Evolutionary conservation across 192 early-diverging fungal species (phyloP).

Genomic region (Linnemannia zychae): DNA sequence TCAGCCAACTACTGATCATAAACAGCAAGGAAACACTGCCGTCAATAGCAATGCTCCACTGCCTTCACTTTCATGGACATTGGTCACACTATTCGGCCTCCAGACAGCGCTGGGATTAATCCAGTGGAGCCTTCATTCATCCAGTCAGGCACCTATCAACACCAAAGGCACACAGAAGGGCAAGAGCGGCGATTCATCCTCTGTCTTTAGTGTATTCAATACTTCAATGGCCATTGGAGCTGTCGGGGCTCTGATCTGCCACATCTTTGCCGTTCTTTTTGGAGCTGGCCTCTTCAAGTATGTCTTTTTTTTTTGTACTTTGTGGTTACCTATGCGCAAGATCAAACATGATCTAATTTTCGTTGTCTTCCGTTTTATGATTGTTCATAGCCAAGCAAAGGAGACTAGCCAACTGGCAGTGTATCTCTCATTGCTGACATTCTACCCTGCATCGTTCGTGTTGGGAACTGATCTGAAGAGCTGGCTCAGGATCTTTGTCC

Average conservation of each 20-base stretch:
- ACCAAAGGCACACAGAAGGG: background rate
- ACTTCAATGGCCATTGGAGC: conserved; percentile 37
- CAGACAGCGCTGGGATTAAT: conserved; percentile 31
- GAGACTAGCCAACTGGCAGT: conserved; percentile 44
- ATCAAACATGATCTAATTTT: background rate
- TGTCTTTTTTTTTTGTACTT: background rate
- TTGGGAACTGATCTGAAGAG: conserved; percentile 39
- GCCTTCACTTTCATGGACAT: conserved; percentile 45
- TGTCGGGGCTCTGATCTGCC: conserved; percentile 37
- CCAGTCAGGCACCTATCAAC: background rate
- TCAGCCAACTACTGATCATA: background rate
- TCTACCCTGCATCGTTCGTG: conserved; percentile 50
- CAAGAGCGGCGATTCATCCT: background rate
- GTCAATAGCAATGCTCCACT: conserved; percentile 9
- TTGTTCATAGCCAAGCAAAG: conserved; percentile 37
- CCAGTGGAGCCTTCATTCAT: conserved; percentile 15
- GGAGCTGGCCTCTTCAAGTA: conserved; percentile 43
- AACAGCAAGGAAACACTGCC: background rate
- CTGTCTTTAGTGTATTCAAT: conserved; percentile 22
- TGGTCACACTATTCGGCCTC: conserved; percentile 26
- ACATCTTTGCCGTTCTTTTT: conserved; percentile 48
- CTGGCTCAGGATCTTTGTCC: conserved; percentile 48
- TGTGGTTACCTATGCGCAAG: background rate
- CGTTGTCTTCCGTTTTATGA: background rate
- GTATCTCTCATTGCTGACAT: conserved; percentile 48